Percentiles rank a stretch among this genome's conserved stretches.
Conservation (phyloP, 1,284 basidiomycete species). For the Hemileia vastatrix region DNA sequence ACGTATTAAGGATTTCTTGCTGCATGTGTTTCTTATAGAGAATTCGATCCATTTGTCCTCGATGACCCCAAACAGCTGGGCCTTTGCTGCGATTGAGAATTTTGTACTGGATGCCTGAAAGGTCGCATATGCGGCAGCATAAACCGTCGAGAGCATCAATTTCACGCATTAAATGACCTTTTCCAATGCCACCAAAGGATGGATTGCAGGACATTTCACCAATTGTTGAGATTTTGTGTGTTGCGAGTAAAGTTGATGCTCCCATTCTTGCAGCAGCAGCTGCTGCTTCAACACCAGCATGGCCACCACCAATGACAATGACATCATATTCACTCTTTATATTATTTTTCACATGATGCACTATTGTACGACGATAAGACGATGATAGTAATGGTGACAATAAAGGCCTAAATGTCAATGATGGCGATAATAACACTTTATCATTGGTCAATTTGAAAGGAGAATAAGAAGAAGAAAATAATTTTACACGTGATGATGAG, state of each 20-base stretch:
- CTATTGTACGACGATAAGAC: too few relatives aligned
- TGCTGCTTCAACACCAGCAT: conserved; percentile 82
- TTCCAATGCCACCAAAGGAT: conserved; percentile 69
- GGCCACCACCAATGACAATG: conserved; percentile 75
- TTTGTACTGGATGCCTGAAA: conserved; percentile 74
- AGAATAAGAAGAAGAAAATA: too few relatives aligned
- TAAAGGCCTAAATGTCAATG: too few relatives aligned
- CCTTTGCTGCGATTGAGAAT: conserved; percentile 75
- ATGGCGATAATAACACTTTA: too few relatives aligned
- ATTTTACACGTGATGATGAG: too few relatives aligned
- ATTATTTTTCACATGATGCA: too few relatives aligned
- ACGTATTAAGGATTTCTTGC: conserved; percentile 54
- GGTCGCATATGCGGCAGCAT: conserved; percentile 57
- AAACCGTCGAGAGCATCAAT: conserved; percentile 80
- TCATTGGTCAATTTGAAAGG: too few relatives aligned
- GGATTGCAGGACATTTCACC: conserved; percentile 89
- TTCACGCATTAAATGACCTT: conserved; percentile 75
- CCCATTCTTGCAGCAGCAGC: conserved; percentile 71
- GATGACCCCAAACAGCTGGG: conserved; percentile 74
- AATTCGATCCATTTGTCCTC: conserved; percentile 74
- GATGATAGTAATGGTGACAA: too few relatives aligned
- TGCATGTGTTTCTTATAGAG: conserved; percentile 75
- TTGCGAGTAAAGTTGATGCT: conserved; percentile 66
- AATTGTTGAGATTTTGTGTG: conserved; percentile 67
- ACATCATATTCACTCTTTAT: too few relatives aligned